Evolutionary conservation across 2,329 filamentous ascomycete genomes (phyloP).

Genomic region (Scedosporium minutisporum): DNA sequence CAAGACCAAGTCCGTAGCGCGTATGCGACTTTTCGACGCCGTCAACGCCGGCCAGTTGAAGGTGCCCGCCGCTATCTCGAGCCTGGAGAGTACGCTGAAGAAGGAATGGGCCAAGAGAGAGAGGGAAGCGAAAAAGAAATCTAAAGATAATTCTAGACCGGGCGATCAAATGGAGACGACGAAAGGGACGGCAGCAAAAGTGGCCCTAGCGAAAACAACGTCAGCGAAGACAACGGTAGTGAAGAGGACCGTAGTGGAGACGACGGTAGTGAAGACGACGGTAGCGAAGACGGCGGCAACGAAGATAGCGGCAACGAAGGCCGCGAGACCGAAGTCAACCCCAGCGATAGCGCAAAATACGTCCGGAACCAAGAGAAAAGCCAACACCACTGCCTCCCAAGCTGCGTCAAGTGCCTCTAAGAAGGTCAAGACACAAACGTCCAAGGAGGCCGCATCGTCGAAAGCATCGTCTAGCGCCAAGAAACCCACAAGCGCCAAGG

Average conservation of each 20-base stretch:
- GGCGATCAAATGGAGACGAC: no score
- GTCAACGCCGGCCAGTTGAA: slow-evolving; percentile 35
- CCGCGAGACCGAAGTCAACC: slow-evolving; percentile 12
- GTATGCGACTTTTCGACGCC: slow-evolving; percentile 49
- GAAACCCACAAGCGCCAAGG: no score
- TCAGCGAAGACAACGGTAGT: no score
- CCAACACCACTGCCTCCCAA: slow-evolving; percentile 4
- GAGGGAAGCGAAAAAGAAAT: slow-evolving; percentile 36
- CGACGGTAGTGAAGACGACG: no score
- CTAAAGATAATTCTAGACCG: slow-evolving; percentile 9
- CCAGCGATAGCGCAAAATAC: slow-evolving; percentile 2
- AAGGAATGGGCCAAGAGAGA: slow-evolving; percentile 35
- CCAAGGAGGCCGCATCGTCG: no score
- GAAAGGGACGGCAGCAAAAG: no score
- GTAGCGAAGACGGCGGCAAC: no score
- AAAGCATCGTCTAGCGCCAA: no score
- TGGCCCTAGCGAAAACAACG: no score
- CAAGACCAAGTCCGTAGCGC: slow-evolving; percentile 48
- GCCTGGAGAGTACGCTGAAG: slow-evolving; percentile 44
- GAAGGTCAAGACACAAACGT: no score
- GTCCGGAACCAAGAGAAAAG: slow-evolving; percentile 20
- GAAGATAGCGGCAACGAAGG: slow-evolving; percentile 22
- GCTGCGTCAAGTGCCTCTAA: slow-evolving; percentile 17
- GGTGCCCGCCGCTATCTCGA: slow-evolving; percentile 37
- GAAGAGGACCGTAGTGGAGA: no score